Conservation (phyloP, 108 stramenopile species). For the Fragilariopsis cylindrus region DNA sequence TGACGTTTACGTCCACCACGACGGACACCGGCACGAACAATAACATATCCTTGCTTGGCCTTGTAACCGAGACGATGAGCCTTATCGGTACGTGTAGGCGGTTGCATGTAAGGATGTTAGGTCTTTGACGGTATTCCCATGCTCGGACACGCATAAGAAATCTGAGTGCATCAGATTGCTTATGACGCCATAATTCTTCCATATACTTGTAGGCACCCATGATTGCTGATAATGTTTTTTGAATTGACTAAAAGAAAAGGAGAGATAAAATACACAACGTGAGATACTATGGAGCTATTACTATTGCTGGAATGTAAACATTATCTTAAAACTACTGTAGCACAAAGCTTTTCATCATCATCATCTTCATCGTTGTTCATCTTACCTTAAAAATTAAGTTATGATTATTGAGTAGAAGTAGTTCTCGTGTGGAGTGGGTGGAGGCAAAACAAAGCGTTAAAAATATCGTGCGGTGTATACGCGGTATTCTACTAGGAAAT, state of each 20-base stretch:
- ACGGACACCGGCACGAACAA: slow-evolving; percentile 98
- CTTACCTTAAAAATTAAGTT: slow-evolving; percentile 14
- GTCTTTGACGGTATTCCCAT: slow-evolving; percentile 99
- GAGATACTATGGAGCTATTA: background rate
- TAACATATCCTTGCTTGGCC: slow-evolving; percentile 99
- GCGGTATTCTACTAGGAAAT: background rate
- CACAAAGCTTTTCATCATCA: background rate
- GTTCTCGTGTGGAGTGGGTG: background rate
- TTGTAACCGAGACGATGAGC: slow-evolving; percentile 99
- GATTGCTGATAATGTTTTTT: slow-evolving; percentile 28
- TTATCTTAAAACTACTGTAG: background rate
- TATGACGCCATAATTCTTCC: slow-evolving; percentile 99
- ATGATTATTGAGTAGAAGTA: background rate
- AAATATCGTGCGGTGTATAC: background rate
- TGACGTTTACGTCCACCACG: slow-evolving; percentile 99
- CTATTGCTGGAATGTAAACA: background rate
- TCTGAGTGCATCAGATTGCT: slow-evolving; percentile 99
- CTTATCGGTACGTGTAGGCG: slow-evolving; percentile 99
- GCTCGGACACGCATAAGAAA: slow-evolving; percentile 99
- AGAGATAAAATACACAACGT: background rate
- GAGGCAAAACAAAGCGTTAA: background rate
- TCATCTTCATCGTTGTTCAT: background rate
- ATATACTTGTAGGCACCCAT: slow-evolving; percentile 99
- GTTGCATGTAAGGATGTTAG: slow-evolving; percentile 89
- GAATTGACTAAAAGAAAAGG: background rate